phyloP scores from a whole-genome alignment of 768 basidiomycete genomes.

The Sarcodon sp. region DNA sequence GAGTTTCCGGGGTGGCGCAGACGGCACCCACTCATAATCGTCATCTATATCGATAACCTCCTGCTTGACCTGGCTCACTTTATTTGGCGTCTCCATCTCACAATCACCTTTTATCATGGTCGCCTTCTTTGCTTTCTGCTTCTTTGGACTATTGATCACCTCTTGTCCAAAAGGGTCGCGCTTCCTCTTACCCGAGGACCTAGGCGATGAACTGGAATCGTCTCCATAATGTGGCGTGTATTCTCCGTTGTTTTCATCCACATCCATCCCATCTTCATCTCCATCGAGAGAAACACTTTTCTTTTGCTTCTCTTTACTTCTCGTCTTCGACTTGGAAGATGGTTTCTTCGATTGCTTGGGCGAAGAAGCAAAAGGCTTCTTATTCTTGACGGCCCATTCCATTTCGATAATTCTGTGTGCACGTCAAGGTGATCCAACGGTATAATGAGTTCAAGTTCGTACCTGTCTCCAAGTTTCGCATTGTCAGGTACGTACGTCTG shows the following conservation, averaged over 20 bases:
- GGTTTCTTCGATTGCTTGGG: conserved; percentile 36
- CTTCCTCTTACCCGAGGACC: not conserved
- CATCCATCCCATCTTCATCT: conserved; percentile 11
- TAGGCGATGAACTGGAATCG: not conserved
- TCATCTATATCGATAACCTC: not conserved
- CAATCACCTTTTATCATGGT: not conserved
- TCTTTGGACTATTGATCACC: conserved; percentile 9
- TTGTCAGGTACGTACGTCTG: conserved; percentile 81
- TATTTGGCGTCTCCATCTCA: conserved; percentile 22
- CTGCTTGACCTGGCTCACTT: conserved; percentile 7
- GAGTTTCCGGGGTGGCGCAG: not conserved
- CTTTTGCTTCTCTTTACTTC: conserved; percentile 19
- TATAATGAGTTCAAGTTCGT: conserved; percentile 14
- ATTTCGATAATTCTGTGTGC: conserved; percentile 63
- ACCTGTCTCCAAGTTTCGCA: conserved; percentile 79
- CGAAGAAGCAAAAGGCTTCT: conserved; percentile 44
- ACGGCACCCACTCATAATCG: not conserved
- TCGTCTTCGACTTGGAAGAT: conserved; percentile 1
- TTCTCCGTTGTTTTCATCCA: conserved; percentile 17
- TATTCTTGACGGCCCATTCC: conserved; percentile 63
- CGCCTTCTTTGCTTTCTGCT: not conserved
- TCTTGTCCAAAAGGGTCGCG: conserved; percentile 4
- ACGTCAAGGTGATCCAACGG: conserved; percentile 13
- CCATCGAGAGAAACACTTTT: conserved; percentile 1
- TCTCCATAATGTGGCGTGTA: conserved; percentile 5